phyloP scores from a whole-genome alignment of 1,284 basidiomycete species.

The Naganishia sp. region DNA sequence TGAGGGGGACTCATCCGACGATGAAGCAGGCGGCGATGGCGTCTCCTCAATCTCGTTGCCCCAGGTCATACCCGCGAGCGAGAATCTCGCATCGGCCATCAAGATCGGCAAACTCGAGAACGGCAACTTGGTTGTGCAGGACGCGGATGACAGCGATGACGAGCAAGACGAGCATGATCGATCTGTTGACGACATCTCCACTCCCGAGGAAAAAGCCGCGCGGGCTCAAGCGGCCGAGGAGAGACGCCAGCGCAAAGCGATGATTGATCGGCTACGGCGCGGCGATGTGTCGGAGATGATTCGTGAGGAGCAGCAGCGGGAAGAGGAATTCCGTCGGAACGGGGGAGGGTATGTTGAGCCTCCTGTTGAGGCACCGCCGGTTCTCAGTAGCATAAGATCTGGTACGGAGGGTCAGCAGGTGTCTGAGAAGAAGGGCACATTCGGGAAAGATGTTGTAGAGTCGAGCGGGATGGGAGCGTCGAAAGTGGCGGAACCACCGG shows the following conservation, averaged over 20 bases:
- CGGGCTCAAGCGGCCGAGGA: slow-evolving; percentile 7
- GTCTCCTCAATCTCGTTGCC: slow-evolving; percentile 30
- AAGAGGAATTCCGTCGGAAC: slow-evolving; percentile 1
- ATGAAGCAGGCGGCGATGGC: not conserved
- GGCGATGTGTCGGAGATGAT: slow-evolving; percentile 31
- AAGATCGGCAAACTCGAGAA: slow-evolving; percentile 34
- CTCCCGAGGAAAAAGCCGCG: not conserved
- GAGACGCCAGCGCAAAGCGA: slow-evolving; percentile 17
- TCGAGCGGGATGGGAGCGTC: not conserved
- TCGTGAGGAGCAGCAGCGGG: slow-evolving; percentile 24
- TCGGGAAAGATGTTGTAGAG: not conserved
- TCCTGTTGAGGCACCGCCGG: not conserved
- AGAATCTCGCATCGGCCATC: slow-evolving; percentile 27
- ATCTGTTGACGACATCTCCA: not conserved
- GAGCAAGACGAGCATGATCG: slow-evolving; percentile 9
- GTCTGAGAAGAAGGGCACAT: not conserved
- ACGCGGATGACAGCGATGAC: slow-evolving; percentile 28
- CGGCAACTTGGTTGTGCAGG: slow-evolving; percentile 31
- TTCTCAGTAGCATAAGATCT: not conserved
- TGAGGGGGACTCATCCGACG: slow-evolving; percentile 23
- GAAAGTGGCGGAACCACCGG: not conserved
- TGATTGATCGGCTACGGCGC: slow-evolving; percentile 22
- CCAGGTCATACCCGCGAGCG: slow-evolving; percentile 26
- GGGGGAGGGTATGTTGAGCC: slow-evolving; percentile 24
- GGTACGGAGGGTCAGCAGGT: not conserved